phyloP scores from a whole-genome alignment of 2,329 filamentous ascomycete genomes.

The Grosmannia penicillata region DNA sequence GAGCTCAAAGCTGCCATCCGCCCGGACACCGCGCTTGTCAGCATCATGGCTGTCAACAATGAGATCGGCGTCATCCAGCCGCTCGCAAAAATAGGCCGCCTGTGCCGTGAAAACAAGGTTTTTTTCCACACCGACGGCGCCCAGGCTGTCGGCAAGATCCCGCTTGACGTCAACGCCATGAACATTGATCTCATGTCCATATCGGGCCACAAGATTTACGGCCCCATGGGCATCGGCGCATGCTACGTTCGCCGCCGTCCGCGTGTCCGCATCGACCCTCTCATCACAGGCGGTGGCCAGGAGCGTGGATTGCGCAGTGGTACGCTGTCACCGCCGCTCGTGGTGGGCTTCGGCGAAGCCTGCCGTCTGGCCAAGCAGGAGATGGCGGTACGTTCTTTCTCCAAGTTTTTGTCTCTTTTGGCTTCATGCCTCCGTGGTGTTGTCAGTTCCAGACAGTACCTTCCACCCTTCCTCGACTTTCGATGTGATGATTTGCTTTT shows the following conservation, averaged over 20 bases:
- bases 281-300: slow-evolving; percentile 93
- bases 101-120: slow-evolving; percentile 82
- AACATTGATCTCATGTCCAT: slow-evolving; percentile 98
- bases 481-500: slow-evolving; percentile 65
- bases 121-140: slow-evolving; percentile 98
- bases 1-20: slow-evolving; percentile 79
- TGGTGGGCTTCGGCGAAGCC: slow-evolving; percentile 89
- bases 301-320: slow-evolving; percentile 90
- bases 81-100: slow-evolving; percentile 77
- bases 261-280: slow-evolving; percentile 82
- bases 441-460: too few species aligned
- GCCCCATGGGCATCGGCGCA: slow-evolving; percentile 90
- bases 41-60: slow-evolving; percentile 98
- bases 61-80: slow-evolving; percentile 99
- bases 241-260: slow-evolving; percentile 90
- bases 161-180: slow-evolving; percentile 92
- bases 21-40: slow-evolving; percentile 82
- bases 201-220: slow-evolving; percentile 96
- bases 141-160: slow-evolving; percentile 97
- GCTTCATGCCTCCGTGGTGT: background rate
- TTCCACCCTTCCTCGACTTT: too few species aligned
- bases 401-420: slow-evolving; percentile 5
- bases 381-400: slow-evolving; percentile 57
- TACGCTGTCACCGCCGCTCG: slow-evolving; percentile 75
- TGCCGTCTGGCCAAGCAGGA: slow-evolving; percentile 85